A percentile compares a stretch with the other conserved stretches of the same genome.
phyloP scores from a whole-genome alignment of 345 rosid genomes.

The Rhodamnia rubescens region DNA sequence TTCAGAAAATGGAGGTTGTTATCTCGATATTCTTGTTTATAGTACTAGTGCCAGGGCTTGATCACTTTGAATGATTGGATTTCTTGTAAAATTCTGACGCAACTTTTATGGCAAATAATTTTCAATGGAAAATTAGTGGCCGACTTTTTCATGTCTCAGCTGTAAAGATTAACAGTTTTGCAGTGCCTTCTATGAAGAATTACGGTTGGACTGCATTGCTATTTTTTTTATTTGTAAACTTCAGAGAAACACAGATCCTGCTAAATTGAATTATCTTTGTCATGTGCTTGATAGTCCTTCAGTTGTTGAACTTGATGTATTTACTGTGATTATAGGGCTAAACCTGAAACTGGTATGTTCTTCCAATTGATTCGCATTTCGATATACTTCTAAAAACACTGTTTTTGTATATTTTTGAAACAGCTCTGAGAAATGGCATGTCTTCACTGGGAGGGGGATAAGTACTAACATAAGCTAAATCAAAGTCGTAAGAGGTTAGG shows the following conservation, averaged over 20 bases:
- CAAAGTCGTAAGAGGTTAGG: not conserved
- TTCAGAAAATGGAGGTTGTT: conserved; percentile 69
- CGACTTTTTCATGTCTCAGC: not conserved
- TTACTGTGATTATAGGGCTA: not conserved
- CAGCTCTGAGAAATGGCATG: not conserved
- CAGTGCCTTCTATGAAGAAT: not conserved
- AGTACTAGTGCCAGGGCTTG: not conserved
- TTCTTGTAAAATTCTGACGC: not conserved
- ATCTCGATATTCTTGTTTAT: not conserved
- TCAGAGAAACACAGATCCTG: not conserved
- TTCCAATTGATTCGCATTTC: not conserved
- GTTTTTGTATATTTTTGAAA: not conserved
- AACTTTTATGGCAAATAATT: not conserved
- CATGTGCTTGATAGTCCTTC: not conserved
- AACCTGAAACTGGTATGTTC: not conserved
- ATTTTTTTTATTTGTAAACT: not conserved
- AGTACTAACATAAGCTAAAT: not conserved
- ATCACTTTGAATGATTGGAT: not conserved
- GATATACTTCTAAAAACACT: not conserved
- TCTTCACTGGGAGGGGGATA: not conserved
- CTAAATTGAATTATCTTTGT: not conserved
- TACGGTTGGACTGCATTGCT: not conserved
- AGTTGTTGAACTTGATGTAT: not conserved
- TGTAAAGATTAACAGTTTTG: not conserved
- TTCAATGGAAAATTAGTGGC: not conserved